phyloP scores from a whole-genome alignment of 345 rosid genomes.

The Eucalyptus shirleyi region DNA sequence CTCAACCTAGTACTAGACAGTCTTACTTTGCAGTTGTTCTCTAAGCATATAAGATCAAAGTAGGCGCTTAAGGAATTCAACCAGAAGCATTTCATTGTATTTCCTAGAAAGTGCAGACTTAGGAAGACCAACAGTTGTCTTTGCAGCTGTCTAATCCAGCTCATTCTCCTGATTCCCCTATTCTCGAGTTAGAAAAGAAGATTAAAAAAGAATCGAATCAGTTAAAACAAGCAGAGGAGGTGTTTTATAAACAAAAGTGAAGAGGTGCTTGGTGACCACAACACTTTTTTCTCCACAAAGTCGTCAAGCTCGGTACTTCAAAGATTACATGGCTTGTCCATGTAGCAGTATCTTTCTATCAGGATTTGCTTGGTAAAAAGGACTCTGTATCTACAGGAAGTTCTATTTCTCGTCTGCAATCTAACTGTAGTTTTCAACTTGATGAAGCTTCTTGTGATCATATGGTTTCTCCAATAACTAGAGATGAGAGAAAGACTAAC shows the following conservation, averaged over 20 bases:
- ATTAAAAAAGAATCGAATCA: not conserved
- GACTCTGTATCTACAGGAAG: not conserved
- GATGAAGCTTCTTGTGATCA: not conserved
- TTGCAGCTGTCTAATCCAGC: not conserved
- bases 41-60: not conserved
- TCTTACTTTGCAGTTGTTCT: not conserved
- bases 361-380: not conserved
- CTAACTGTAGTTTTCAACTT: not conserved
- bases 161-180: not conserved
- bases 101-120: not conserved
- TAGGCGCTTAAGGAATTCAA: not conserved
- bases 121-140: too few relatives aligned
- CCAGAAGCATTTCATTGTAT: not conserved
- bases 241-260: not conserved
- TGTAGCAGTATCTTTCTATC: not conserved
- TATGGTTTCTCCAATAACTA: not conserved
- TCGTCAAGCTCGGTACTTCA: not conserved
- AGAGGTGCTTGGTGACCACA: not conserved
- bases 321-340: not conserved
- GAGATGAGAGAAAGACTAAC: not conserved
- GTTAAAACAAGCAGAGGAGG: not conserved
- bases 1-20: not conserved
- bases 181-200: not conserved
- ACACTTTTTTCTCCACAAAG: not conserved
- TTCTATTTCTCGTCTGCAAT: not conserved